Percentiles rank a stretch among this genome's conserved stretches.
phyloP scores from a whole-genome alignment of 805 yeast species.

The Saccharomyces mikatae region DNA sequence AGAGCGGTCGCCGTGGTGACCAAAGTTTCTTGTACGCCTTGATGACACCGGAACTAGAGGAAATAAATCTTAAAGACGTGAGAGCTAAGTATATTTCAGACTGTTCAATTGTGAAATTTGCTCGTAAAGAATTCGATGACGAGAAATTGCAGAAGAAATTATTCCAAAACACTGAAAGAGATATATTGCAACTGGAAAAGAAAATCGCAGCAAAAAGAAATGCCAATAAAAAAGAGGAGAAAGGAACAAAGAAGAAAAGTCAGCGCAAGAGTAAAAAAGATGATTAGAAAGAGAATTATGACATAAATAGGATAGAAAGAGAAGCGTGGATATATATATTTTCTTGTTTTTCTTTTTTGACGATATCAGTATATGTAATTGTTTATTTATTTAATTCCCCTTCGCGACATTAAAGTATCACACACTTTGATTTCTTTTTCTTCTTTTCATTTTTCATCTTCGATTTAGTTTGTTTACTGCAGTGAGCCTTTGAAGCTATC shows the following conservation, averaged over 20 bases:
- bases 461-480: neutral
- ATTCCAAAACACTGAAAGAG: slow-evolving; percentile 51
- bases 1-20: slow-evolving; percentile 69
- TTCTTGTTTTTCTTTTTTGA: neutral
- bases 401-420: slow-evolving; percentile 12
- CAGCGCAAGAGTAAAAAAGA: slow-evolving; percentile 2
- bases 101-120: slow-evolving; percentile 47
- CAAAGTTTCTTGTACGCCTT: slow-evolving; percentile 67
- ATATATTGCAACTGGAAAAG: slow-evolving; percentile 58
- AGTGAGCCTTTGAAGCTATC: neutral
- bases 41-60: slow-evolving; percentile 61
- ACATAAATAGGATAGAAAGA: neutral
- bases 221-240: slow-evolving; percentile 18
- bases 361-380: neutral
- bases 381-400: neutral
- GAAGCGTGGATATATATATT: neutral
- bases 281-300: neutral
- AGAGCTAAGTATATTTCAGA: slow-evolving; percentile 51
- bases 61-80: slow-evolving; percentile 51
- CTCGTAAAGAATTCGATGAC: slow-evolving; percentile 59
- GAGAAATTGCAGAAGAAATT: slow-evolving; percentile 50
- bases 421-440: slow-evolving; percentile 19
- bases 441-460: slow-evolving; percentile 4
- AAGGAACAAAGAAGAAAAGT: slow-evolving; percentile 1
- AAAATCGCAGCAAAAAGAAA: slow-evolving; percentile 63